These are phyloP conservation scores for Dalbergia cultrata DNA, from an alignment of 306 rosid genomes.

Conservation along the genomic window DNA sequence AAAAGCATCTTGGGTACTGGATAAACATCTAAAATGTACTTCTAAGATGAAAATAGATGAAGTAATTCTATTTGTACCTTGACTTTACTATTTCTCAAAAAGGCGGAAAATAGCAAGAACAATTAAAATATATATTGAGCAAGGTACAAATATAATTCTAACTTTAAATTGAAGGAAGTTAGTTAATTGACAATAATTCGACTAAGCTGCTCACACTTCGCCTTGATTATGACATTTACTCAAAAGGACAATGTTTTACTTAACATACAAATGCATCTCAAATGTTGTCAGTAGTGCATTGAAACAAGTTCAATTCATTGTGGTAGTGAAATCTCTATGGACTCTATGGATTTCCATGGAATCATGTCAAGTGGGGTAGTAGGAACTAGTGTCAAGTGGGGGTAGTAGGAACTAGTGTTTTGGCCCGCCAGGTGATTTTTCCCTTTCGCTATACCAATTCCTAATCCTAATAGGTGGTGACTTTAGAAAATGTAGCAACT, in stretches of 20 bases:
- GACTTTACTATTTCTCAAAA: too few species aligned
- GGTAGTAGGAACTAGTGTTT: conserved; percentile 42
- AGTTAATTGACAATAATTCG: conserved; percentile 24
- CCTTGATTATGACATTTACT: conserved; percentile 39
- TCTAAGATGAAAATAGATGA: too few species aligned
- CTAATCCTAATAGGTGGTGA: conserved; percentile 30
- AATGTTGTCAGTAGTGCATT: conserved; percentile 42
- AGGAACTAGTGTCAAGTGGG: conserved; percentile 46
- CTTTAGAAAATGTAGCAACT: too few species aligned
- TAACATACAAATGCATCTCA: conserved; percentile 4
- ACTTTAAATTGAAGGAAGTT: conserved; percentile 14
- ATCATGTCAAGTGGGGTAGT: conserved; percentile 1
- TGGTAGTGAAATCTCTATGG: conserved; percentile 28
- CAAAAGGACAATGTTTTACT: conserved; percentile 35
- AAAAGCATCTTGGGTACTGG: conserved; percentile 3
- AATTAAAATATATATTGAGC: conserved; percentile 20
- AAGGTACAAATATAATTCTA: neutral
- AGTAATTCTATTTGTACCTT: too few species aligned
- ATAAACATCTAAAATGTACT: too few species aligned
- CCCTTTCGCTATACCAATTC: conserved; percentile 14
- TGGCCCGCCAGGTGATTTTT: conserved; percentile 45
- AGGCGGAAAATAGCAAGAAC: too few species aligned
- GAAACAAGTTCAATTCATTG: conserved; percentile 23
- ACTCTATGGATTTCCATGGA: conserved; percentile 42
- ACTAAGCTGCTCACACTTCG: conserved; percentile 40